Evolutionary conservation across 129 eudicot genomes (phyloP).

Genomic region (Flaveria sonorensis): DNA sequence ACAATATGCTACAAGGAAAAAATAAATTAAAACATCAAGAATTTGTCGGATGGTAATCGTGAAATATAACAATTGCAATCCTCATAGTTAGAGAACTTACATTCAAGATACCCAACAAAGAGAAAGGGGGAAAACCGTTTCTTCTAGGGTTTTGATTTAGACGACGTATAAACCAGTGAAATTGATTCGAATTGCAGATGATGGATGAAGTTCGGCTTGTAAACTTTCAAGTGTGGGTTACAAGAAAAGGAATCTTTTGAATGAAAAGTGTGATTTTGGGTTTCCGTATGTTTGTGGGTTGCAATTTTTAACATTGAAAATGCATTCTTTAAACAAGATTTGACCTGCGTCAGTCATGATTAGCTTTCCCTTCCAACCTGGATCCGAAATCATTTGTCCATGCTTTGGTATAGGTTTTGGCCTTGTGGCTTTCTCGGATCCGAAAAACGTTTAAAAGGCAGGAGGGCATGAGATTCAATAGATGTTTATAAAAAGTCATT

Average conservation of each 20-base stretch:
- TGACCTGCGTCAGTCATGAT: background rate
- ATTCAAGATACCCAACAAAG: background rate
- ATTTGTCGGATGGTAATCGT: background rate
- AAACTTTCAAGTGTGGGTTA: conserved; percentile 2
- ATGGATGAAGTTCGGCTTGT: conserved; percentile 9
- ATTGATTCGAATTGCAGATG: conserved; percentile 10
- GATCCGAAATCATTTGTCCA: no score
- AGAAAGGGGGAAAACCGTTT: conserved; percentile 18
- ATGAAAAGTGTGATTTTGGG: conserved; percentile 25
- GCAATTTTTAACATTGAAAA: background rate
- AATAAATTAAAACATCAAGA: conserved; percentile 6
- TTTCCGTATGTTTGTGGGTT: conserved; percentile 15
- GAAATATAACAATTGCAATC: background rate
- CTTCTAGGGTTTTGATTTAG: conserved; percentile 30
- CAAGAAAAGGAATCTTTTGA: background rate
- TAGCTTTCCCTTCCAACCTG: no score
- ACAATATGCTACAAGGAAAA: background rate
- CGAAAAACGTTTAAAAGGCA: no score
- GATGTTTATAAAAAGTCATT: no score
- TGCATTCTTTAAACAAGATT: background rate
- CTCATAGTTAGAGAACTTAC: conserved; percentile 4
- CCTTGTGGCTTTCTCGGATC: no score
- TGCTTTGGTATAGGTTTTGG: no score
- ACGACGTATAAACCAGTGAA: background rate
- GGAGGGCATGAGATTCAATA: no score